Base-by-base conservation (phyloP, 106 monocot genomes). In the Phalaenopsis aphrodite region DNA sequence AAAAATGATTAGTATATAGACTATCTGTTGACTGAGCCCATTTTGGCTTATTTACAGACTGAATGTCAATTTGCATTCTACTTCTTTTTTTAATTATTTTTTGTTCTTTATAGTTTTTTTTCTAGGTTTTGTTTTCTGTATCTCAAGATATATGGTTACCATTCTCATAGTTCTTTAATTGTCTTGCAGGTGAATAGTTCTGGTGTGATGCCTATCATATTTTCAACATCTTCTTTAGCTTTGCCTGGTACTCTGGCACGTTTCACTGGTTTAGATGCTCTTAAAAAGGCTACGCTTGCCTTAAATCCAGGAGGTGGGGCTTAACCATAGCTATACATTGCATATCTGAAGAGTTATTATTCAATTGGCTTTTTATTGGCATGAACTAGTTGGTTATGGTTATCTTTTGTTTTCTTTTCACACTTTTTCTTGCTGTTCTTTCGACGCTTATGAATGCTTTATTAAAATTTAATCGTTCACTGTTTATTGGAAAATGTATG, bases 181-280 rank as follows among this genome's bases (percentile, higher is more conserved):
- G 11, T 69, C 43, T 74, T 74, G 17, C 77, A 99, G 99, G 99
- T 99, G 38, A 99, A 99, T 84, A 90, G 99, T 82, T 99, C 99
- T 56, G 99, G 99, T 38, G 99, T 99, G 81, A 99, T 99, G 99
- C 99, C 99, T 56, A 99, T 99, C 41, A 99, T 99, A 83, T 95
- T 99, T 78, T 99, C 99, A 8, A 91, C 95, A 79, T 95, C 95
- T 84, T 99, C 99, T 69, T 86, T 99, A 78, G 91, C 99, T 82
- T 85, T 99, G 77, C 99, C 95, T 61, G 95, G 86, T 83, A 95
- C 95, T 81, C 77, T 99, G 57, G 99, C 93, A 71, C 89, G 99
- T 69, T 99, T 95, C 77, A 90, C 99, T 84, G 95, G 99, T 58
- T 65, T 93, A 81, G 81, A 89, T 11, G 88, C 83, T 85, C 95